These are phyloP conservation scores for Neopestalotiopsis sp. DNA, from an alignment of 2,329 filamentous ascomycete genomes.

Conservation along the genomic window DNA sequence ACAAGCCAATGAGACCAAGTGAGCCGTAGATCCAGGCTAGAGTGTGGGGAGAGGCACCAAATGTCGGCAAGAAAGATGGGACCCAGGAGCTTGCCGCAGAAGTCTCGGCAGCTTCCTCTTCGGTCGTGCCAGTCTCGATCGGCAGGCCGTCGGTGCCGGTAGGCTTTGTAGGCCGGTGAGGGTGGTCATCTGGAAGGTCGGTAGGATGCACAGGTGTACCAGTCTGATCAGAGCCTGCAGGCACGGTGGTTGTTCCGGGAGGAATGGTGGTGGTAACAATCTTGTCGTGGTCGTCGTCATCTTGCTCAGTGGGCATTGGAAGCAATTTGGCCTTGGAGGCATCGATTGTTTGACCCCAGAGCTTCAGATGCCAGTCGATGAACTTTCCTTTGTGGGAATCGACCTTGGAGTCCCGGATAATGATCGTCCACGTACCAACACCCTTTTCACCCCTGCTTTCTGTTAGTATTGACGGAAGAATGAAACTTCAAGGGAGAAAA, in stretches of 20 bases:
- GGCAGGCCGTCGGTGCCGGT: slow-evolving; percentile 34
- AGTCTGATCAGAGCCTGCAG: slow-evolving; percentile 48
- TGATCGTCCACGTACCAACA: slow-evolving; percentile 86
- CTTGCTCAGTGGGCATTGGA: slow-evolving; percentile 81
- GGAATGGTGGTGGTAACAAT: slow-evolving; percentile 51
- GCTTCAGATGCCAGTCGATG: slow-evolving; percentile 88
- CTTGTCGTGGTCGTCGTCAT: slow-evolving; percentile 81
- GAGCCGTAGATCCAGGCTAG: slow-evolving; percentile 94
- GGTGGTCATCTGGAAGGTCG: slow-evolving; percentile 63
- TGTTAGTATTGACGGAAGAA: neutral
- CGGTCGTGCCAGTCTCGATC: slow-evolving; percentile 34
- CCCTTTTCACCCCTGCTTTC: slow-evolving; percentile 79
- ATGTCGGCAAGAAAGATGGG: slow-evolving; percentile 87
- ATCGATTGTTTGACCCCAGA: slow-evolving; percentile 91
- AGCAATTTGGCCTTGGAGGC: slow-evolving; percentile 72
- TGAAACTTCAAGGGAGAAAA: neutral
- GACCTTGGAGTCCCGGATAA: slow-evolving; percentile 82
- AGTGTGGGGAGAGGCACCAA: slow-evolving; percentile 84
- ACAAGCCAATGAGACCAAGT: slow-evolving; percentile 80
- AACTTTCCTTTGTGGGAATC: slow-evolving; percentile 82
- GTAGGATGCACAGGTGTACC: slow-evolving; percentile 41
- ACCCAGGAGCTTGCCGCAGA: slow-evolving; percentile 67
- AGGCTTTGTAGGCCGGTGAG: slow-evolving; percentile 64
- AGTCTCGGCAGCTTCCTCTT: slow-evolving; percentile 39
- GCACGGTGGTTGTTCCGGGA: slow-evolving; percentile 68